A percentile compares a stretch with the other conserved stretches of the same genome.
These are phyloP conservation scores for Escovopsis sp. DNA, from an alignment of 2,329 filamentous ascomycete species.

Conservation along the genomic window DNA sequence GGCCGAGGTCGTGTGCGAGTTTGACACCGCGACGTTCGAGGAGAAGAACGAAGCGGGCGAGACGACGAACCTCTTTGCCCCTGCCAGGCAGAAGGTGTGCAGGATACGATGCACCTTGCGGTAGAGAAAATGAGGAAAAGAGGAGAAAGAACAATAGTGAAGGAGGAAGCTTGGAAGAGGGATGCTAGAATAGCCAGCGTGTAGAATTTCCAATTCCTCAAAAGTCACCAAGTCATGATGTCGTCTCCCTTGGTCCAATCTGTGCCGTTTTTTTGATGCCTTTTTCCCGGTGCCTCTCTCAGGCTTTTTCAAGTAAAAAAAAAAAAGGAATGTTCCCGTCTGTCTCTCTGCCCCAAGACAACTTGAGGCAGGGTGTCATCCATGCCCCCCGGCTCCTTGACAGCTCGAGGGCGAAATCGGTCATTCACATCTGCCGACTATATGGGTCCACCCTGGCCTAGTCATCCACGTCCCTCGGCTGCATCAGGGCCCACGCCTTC, in stretches of 20 bases:
- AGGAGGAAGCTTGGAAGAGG: background rate
- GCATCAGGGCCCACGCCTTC: conserved; percentile 12
- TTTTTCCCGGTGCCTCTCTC: background rate
- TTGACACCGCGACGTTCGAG: conserved; percentile 5
- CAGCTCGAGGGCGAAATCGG: background rate
- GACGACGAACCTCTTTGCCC: conserved; percentile 4
- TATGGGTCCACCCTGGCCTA: background rate
- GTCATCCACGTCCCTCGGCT: conserved; percentile 14
- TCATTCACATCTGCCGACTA: background rate
- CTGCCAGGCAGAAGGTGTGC: conserved; percentile 4
- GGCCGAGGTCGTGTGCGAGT: conserved; percentile 4
- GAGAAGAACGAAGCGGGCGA: conserved; percentile 4
- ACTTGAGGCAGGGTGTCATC: too few species aligned
- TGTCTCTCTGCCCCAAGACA: too few species aligned
- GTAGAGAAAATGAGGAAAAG: background rate
- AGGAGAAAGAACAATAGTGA: too few species aligned
- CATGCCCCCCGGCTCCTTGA: too few species aligned
- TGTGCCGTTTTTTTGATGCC: too few species aligned
- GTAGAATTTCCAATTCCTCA: too few species aligned
- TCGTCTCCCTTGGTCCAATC: too few species aligned
- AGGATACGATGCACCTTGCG: conserved; percentile 6
- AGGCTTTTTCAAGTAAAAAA: background rate
- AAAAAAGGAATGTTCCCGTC: too few species aligned
- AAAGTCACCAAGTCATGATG: too few species aligned
- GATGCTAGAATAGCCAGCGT: background rate